Conservation (phyloP, 2,329 filamentous ascomycete genomes). For the Aspergillus unguis region DNA sequence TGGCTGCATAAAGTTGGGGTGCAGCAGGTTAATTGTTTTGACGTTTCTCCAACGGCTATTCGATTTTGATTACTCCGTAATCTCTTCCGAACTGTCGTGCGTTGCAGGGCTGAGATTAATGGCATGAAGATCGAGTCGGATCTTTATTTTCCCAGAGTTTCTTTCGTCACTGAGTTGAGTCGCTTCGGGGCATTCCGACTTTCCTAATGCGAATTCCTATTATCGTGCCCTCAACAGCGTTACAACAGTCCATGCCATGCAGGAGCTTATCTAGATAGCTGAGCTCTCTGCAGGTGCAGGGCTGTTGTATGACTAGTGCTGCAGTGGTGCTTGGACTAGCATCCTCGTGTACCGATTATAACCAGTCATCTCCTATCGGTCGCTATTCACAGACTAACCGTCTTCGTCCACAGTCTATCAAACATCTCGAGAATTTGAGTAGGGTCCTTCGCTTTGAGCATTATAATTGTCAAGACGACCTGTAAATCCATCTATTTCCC, state of each 20-base stretch:
- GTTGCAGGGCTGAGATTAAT: conserved; percentile 7
- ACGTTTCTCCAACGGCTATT: background rate
- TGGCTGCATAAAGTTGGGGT: background rate
- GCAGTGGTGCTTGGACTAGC: too few species aligned
- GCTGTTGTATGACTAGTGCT: too few species aligned
- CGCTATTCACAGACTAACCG: too few species aligned
- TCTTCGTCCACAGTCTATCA: too few species aligned
- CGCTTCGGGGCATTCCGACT: conserved; percentile 4
- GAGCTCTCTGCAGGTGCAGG: too few species aligned
- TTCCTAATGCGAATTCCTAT: background rate
- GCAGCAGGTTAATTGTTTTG: conserved; percentile 3
- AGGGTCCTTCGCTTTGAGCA: too few species aligned
- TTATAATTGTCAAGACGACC: too few species aligned
- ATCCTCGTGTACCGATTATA: too few species aligned
- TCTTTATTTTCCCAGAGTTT: conserved; percentile 4
- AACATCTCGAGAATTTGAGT: too few species aligned
- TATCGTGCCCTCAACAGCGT: background rate
- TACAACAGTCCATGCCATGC: background rate
- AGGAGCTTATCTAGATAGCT: background rate
- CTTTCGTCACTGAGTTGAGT: background rate
- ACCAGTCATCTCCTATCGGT: too few species aligned
- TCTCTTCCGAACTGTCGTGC: background rate
- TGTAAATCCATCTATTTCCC: too few species aligned
- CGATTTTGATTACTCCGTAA: background rate
- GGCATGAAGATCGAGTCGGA: background rate